Conservation (phyloP, 1,284 basidiomycete genomes). For the Leccinum holopus region DNA sequence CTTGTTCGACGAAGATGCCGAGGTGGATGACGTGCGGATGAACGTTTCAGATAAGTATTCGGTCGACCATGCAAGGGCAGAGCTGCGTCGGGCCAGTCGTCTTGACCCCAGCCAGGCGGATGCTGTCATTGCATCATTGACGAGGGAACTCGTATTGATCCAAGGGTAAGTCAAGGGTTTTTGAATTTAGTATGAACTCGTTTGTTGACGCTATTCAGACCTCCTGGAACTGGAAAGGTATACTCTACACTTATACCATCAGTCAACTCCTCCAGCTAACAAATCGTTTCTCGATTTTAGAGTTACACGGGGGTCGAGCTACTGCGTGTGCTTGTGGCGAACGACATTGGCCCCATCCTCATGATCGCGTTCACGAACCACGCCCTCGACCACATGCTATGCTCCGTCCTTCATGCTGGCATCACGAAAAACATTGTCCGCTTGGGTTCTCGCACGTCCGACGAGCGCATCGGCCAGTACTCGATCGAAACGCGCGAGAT, state of each 20-base stretch:
- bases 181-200: background rate
- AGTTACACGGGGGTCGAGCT: constrained; percentile 68
- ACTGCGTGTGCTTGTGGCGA: constrained; percentile 58
- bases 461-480: constrained; percentile 56
- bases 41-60: constrained; percentile 21
- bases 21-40: constrained; percentile 23
- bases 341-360: constrained; percentile 53
- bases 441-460: constrained; percentile 58
- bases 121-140: constrained; percentile 60
- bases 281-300: constrained; percentile 30
- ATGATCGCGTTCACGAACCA: constrained; percentile 78
- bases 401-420: constrained; percentile 55
- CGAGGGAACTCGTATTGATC: constrained; percentile 60
- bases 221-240: constrained; percentile 77
- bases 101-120: constrained; percentile 69
- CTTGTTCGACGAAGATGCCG: constrained; percentile 33
- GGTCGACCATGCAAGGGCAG: constrained; percentile 38
- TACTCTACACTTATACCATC: background rate
- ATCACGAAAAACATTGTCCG: constrained; percentile 66
- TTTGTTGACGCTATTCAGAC: constrained; percentile 39
- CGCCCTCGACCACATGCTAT: constrained; percentile 68
- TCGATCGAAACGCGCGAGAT: constrained; percentile 58
- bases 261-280: background rate
- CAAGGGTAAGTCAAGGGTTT: constrained; percentile 54
- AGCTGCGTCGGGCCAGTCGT: constrained; percentile 45